Percentiles rank a stretch among this genome's conserved stretches.
Evolutionary conservation across 1,284 basidiomycete species (phyloP).

Genomic region (Pseudomicrostroma phylloplanum): DNA sequence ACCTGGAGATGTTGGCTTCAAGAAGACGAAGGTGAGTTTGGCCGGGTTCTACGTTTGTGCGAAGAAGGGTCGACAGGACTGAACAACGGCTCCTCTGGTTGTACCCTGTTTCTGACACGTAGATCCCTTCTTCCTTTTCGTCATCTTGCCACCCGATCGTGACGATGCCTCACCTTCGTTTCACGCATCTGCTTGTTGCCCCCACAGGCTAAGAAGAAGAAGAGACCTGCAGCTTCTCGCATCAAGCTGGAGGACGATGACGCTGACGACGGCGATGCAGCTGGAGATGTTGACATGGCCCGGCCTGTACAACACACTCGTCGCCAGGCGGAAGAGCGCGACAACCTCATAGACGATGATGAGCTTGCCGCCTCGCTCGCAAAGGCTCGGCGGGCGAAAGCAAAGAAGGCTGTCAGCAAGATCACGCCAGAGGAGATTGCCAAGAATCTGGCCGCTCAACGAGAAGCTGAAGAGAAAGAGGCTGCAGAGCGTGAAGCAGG

Average conservation of each 20-base stretch:
- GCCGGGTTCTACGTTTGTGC: no score
- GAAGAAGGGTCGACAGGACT: conserved; percentile 12
- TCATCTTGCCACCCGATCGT: not conserved
- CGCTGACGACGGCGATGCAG: conserved; percentile 44
- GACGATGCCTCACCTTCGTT: conserved; percentile 14
- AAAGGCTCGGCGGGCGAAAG: conserved; percentile 71
- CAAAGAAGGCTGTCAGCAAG: conserved; percentile 67
- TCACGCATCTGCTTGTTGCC: not conserved
- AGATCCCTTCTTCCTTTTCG: conserved; percentile 1
- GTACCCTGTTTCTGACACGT: not conserved
- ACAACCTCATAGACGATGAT: conserved; percentile 90
- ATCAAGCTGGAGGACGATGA: conserved; percentile 67
- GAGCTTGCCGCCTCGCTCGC: conserved; percentile 90
- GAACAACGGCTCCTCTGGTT: conserved; percentile 10
- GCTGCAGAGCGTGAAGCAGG: conserved; percentile 52
- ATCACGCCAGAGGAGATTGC: conserved; percentile 78
- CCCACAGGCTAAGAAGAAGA: conserved; percentile 55
- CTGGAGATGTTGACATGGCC: conserved; percentile 59
- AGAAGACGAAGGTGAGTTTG: conserved; percentile 73
- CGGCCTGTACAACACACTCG: not conserved
- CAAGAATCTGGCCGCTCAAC: conserved; percentile 60
- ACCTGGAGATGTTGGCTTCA: conserved; percentile 86
- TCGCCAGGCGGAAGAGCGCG: conserved; percentile 3
- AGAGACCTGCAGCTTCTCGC: conserved; percentile 79
- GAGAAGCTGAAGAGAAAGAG: conserved; percentile 59